Percentiles rank a stretch among this genome's conserved stretches.
Conservation (phyloP, 108 stramenopile species). For the Skeletonema costatum region DNA sequence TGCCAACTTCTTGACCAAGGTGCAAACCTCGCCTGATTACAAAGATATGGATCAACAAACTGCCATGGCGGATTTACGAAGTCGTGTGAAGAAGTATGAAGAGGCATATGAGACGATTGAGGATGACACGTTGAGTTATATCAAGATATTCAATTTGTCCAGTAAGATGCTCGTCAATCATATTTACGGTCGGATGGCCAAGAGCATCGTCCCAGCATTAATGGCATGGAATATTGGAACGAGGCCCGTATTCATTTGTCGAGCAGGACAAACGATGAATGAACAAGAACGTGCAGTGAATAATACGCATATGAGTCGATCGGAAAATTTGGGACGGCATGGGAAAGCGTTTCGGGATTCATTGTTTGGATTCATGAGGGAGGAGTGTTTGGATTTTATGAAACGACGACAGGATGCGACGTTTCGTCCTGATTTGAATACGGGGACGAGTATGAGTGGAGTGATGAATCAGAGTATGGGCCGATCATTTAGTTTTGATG, state of each 20-base stretch:
- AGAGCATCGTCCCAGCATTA: conserved; percentile 83
- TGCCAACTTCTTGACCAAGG: conserved; percentile 83
- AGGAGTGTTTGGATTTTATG: conserved; percentile 72
- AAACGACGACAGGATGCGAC: conserved; percentile 43
- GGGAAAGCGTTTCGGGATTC: conserved; percentile 78
- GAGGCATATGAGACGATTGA: conserved; percentile 90
- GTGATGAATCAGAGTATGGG: conserved; percentile 33
- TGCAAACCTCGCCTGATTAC: conserved; percentile 86
- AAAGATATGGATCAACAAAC: conserved; percentile 63
- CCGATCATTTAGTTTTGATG: neutral
- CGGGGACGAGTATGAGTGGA: conserved; percentile 66
- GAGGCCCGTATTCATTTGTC: conserved; percentile 81
- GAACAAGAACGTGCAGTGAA: conserved; percentile 23
- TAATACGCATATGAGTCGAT: conserved; percentile 37
- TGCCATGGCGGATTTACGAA: conserved; percentile 82
- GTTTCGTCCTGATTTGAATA: conserved; percentile 41
- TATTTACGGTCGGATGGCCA: conserved; percentile 86
- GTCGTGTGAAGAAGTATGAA: conserved; percentile 91
- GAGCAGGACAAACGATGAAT: conserved; percentile 82
- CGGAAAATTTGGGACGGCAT: conserved; percentile 63
- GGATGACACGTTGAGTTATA: conserved; percentile 92
- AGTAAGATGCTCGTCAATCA: conserved; percentile 73
- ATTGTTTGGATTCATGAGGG: conserved; percentile 61
- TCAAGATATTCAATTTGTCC: conserved; percentile 93
- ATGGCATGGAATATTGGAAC: conserved; percentile 95